These are phyloP conservation scores for Parascedosporium putredinis DNA, from an alignment of 2,329 filamentous ascomycete genomes.

Conservation along the genomic window DNA sequence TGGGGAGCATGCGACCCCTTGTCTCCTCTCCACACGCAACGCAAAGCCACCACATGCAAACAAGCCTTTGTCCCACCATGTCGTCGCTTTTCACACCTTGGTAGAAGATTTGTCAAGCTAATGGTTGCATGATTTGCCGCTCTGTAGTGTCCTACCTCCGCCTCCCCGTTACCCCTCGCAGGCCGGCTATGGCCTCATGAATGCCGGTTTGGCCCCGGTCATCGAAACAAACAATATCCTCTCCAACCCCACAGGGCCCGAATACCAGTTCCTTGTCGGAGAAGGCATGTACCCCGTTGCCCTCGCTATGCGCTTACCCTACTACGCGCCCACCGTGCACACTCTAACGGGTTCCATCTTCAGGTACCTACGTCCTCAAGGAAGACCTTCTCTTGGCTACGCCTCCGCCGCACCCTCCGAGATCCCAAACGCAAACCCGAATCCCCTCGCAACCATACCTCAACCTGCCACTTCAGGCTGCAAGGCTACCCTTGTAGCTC, in stretches of 20 bases:
- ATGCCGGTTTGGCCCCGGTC: constrained; percentile 59
- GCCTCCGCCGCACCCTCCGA: constrained; percentile 94
- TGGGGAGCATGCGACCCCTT: too few relatives aligned
- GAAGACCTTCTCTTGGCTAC: constrained; percentile 90
- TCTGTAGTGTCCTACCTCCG: constrained; percentile 66
- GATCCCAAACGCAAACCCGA: constrained; percentile 74
- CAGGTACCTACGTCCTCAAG: constrained; percentile 80
- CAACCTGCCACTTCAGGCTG: constrained; percentile 78
- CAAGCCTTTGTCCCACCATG: too few relatives aligned
- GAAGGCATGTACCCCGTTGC: constrained; percentile 53
- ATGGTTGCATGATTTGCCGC: not conserved
- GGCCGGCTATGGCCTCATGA: constrained; percentile 59
- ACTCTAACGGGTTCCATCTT: not conserved
- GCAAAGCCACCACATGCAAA: too few relatives aligned
- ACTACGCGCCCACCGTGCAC: too few relatives aligned
- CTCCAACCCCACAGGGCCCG: constrained; percentile 66
- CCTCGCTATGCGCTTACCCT: too few relatives aligned
- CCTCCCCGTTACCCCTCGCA: constrained; percentile 73
- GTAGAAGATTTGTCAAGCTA: not conserved
- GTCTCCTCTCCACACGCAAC: too few relatives aligned
- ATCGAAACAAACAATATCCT: constrained; percentile 93
- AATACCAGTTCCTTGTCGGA: constrained; percentile 84
- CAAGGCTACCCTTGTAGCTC: constrained; percentile 66
- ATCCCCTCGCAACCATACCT: constrained; percentile 78
- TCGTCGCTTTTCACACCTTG: too few relatives aligned